Evolutionary conservation across 2,329 filamentous ascomycete species (phyloP), one percentile per base, ranked within the genome.

Genomic region (Trichophyton rubrum): DNA sequence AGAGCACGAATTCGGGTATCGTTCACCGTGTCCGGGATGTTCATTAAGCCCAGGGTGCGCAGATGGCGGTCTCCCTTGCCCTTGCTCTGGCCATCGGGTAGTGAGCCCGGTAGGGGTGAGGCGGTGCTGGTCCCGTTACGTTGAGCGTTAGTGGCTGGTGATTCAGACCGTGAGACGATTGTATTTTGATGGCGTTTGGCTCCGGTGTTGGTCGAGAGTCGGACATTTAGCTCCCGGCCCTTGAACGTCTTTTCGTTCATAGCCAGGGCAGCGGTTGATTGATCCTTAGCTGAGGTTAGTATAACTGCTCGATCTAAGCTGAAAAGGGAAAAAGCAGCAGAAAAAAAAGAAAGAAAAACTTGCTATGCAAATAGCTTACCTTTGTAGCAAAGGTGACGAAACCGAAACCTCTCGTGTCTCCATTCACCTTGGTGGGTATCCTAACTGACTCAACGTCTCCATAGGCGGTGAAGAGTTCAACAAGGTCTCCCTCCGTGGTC

Each of bases 1-100:
- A 95, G 77, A 0, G 85, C 80, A 51, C 83, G 83, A 60, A 99
- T 83, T 33, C 91, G 89, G 1, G 88, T 84, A 68, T 95, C 89
- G 65, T 95, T 96, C 68, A 97, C 84, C 0, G 91, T 97, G 69
- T 97, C 93, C 0, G 93, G 90, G 0, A 99, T 78, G 64, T 91
- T 87, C 74, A 96, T 83, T 30, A 99, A 77, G 8, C 86, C 87
- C 57, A 97, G 80, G 0, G 89, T 93, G 59, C 90, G 85, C 33
- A 85, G 82, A 33, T 78, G 79, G 6, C 75, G 72, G 0, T 79
- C 77, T 24, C 69, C 65, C 61, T 76, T 72, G 0, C 70, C 59
- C 33, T 71, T 67, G 55, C 6, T 5, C 13, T 74, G 69, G 43
- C 75, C 79, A 33, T 71, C 67, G 56, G 75, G 68, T 38, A 79